Evolutionary conservation across 192 early-diverging fungal genomes (phyloP).

Genomic region (Helicostylum pulchrum): DNA sequence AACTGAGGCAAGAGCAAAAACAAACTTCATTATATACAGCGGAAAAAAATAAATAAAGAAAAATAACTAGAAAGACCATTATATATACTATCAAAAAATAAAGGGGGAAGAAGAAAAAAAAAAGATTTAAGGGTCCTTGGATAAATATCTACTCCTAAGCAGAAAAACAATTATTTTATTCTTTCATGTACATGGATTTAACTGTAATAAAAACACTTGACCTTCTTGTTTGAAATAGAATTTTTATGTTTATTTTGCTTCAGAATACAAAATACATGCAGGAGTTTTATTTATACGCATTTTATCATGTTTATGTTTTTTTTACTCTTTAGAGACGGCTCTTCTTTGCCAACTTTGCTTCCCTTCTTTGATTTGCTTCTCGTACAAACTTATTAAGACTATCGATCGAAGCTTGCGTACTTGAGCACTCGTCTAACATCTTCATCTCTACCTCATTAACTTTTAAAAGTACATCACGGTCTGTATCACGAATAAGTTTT

Average conservation of each 20-base stretch:
- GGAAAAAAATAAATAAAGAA: background rate
- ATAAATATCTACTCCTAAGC: too few species aligned
- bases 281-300: constrained; percentile 6
- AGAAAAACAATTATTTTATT: background rate
- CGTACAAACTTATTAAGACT: constrained; percentile 21
- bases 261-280: background rate
- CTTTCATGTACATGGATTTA: background rate
- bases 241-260: background rate
- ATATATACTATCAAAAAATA: background rate
- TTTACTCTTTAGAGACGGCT: constrained; percentile 1
- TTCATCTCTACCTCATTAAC: constrained; percentile 56
- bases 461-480: constrained; percentile 42
- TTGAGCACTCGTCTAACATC: constrained; percentile 35
- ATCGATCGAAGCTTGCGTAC: constrained; percentile 9
- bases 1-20: background rate
- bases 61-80: background rate
- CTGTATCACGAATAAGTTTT: constrained; percentile 46
- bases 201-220: constrained; percentile 2
- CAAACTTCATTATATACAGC: constrained; percentile 3
- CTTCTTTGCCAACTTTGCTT: constrained; percentile 8
- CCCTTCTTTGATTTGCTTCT: constrained; percentile 3
- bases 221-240: constrained; percentile 1
- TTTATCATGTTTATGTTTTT: background rate
- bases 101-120: constrained; percentile 12
- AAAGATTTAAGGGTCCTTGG: background rate